A percentile compares a stretch with the other conserved stretches of the same genome.
These are phyloP conservation scores for Candida coquimbonensis DNA, from an alignment of 805 yeast species.

Conservation along the genomic window DNA sequence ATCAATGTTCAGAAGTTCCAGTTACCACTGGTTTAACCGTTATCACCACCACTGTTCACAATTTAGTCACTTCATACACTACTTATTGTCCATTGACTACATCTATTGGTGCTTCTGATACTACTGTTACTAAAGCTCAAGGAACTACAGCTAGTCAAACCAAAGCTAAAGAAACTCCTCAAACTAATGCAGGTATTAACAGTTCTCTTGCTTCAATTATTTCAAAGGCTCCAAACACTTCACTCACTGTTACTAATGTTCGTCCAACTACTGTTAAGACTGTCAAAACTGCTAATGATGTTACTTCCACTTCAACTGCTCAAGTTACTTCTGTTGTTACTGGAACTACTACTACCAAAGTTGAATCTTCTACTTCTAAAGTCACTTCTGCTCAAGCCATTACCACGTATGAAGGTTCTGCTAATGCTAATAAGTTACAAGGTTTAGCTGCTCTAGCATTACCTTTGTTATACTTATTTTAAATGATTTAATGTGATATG, in stretches of 20 bases:
- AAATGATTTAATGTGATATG: background rate
- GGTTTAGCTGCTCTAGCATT: background rate
- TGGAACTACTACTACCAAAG: no score
- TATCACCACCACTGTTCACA: constrained; percentile 23
- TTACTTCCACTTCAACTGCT: background rate
- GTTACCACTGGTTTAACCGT: constrained; percentile 24
- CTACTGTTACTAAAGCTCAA: constrained; percentile 20
- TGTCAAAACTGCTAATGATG: no score
- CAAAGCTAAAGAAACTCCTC: background rate
- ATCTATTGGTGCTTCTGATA: background rate
- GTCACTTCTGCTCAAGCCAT: no score
- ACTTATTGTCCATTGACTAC: constrained; percentile 12
- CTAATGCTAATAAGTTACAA: constrained; percentile 17
- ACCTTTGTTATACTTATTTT: background rate
- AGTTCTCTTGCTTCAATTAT: background rate
- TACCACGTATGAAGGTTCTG: constrained; percentile 31
- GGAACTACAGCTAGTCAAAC: background rate
- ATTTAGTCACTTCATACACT: constrained; percentile 26
- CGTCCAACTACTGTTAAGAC: no score
- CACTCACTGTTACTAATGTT: background rate
- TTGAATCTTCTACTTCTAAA: no score
- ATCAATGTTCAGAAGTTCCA: constrained; percentile 20
- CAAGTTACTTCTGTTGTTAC: background rate
- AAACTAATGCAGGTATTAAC: background rate
- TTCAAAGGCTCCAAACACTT: constrained; percentile 1